Conservation (phyloP, 306 rosid genomes). For the Rubus parviflorus region DNA sequence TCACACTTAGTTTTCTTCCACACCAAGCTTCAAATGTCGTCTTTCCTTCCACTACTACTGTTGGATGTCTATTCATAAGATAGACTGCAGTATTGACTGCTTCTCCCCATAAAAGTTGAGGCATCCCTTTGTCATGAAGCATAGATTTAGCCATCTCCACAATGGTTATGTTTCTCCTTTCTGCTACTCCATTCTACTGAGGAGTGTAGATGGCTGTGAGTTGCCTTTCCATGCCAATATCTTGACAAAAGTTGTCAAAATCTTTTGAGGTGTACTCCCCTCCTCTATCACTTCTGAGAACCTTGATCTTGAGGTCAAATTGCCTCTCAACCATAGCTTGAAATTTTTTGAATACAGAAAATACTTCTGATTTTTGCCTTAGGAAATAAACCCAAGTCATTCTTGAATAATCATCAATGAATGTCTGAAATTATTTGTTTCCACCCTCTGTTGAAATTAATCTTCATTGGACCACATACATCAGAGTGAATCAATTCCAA, state of each 20-base stretch:
- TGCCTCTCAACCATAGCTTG: background rate
- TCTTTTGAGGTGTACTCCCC: background rate
- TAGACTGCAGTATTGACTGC: background rate
- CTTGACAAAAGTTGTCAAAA: background rate
- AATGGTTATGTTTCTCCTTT: background rate
- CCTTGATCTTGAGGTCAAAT: background rate
- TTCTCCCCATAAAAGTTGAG: background rate
- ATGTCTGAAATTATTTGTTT: too few relatives aligned
- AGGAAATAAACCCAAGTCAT: too few relatives aligned
- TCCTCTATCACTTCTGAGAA: background rate
- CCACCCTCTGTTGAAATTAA: too few relatives aligned
- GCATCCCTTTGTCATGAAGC: background rate
- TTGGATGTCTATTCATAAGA: background rate
- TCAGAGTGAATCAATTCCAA: background rate
- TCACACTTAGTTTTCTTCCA: background rate
- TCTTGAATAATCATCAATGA: too few relatives aligned
- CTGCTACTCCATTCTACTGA: background rate
- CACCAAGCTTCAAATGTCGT: constrained; percentile 10
- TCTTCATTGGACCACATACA: background rate
- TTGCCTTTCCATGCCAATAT: background rate
- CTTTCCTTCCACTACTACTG: background rate
- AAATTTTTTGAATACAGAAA: background rate
- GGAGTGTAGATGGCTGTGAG: background rate
- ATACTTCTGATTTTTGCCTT: too few relatives aligned
- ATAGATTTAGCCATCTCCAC: constrained; percentile 1